These are phyloP conservation scores for Eimeria praecox DNA, from an alignment of 169 alveolate genomes.

Conservation along the genomic window DNA sequence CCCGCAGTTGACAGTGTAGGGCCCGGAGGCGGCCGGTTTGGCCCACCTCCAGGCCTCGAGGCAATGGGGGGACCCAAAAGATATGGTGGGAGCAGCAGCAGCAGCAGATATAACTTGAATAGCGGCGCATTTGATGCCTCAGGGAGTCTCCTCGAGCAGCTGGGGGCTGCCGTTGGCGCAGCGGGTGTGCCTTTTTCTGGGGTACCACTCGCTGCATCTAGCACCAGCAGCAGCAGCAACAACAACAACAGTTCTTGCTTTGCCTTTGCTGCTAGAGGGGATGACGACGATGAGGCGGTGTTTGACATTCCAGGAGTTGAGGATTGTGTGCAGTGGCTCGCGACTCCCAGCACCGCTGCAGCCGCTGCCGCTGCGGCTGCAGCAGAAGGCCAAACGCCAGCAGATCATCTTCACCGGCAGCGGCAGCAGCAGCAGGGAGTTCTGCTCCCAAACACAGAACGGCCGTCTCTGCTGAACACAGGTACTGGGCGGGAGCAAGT, in stretches of 20 bases:
- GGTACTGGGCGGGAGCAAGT: constrained; percentile 29
- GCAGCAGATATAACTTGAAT: constrained; percentile 20
- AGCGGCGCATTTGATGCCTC: constrained; percentile 20
- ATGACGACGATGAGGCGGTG: constrained; percentile 49
- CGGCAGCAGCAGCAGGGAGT: constrained; percentile 47
- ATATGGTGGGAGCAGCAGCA: constrained; percentile 40
- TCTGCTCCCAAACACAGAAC: constrained; percentile 15
- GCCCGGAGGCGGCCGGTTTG: constrained; percentile 58
- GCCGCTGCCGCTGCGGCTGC: constrained; percentile 61
- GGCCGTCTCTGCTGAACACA: neutral
- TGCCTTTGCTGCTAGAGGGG: constrained; percentile 52
- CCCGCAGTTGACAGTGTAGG: constrained; percentile 1
- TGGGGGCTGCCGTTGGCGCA: constrained; percentile 15
- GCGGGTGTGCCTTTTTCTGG: constrained; percentile 51
- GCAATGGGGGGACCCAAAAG: constrained; percentile 43
- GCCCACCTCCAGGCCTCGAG: constrained; percentile 72
- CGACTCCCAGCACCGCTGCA: constrained; percentile 30
- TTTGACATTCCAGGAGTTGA: constrained; percentile 62
- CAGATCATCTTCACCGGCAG: constrained; percentile 16
- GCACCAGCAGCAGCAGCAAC: constrained; percentile 29
- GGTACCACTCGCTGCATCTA: constrained; percentile 24
- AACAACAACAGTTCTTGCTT: constrained; percentile 60
- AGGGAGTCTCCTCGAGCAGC: constrained; percentile 35
- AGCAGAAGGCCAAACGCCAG: neutral
- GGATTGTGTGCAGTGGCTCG: constrained; percentile 70